Conservation (phyloP, 768 basidiomycete species). For the Sutorius australiensis region DNA sequence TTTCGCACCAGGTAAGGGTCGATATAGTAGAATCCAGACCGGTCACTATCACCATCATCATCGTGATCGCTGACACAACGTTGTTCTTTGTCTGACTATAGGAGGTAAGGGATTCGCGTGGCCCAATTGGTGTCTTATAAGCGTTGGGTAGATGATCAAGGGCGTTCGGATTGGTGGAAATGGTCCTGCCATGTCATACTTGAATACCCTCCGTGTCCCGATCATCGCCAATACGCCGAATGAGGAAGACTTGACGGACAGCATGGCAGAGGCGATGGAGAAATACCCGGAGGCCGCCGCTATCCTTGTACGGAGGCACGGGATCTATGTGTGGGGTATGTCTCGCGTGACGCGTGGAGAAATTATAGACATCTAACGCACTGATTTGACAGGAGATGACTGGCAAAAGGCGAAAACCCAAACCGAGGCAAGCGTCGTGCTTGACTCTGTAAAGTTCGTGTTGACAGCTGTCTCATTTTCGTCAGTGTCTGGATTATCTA, state of each 20-base stretch:
- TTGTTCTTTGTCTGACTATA: conserved; percentile 14
- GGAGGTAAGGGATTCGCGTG: conserved; percentile 35
- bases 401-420: conserved; percentile 92
- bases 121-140: neutral
- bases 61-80: conserved; percentile 1
- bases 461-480: neutral
- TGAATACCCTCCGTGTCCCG: conserved; percentile 80
- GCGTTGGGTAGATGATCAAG: conserved; percentile 76
- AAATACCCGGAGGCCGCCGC: conserved; percentile 76
- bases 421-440: conserved; percentile 54
- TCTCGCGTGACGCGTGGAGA: neutral
- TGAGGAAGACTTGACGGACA: conserved; percentile 84
- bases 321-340: conserved; percentile 84
- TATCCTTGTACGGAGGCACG: conserved; percentile 73
- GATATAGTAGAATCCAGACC: neutral
- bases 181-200: conserved; percentile 74
- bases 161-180: conserved; percentile 75
- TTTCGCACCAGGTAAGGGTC: conserved; percentile 71
- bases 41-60: neutral
- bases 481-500: conserved; percentile 82
- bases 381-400: conserved; percentile 43
- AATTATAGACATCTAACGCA: conserved; percentile 2
- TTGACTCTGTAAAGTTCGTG: neutral
- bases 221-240: conserved; percentile 91
- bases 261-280: conserved; percentile 83